Evolutionary conservation across 371 early-diverging fungal genomes (phyloP).

Genomic region (Rhizomucor pusillus): DNA sequence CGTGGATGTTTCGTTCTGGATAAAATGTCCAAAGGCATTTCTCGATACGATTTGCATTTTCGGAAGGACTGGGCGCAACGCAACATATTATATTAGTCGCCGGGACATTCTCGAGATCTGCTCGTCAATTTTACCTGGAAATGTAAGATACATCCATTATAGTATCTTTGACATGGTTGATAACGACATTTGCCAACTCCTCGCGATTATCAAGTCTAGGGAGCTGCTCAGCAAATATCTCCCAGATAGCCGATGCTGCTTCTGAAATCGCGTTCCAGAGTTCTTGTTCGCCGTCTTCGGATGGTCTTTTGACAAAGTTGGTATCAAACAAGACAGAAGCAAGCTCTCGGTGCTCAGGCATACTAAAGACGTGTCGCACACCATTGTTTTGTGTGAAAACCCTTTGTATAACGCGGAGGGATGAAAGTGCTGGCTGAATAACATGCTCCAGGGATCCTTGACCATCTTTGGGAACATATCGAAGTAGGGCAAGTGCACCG

Average conservation of each 20-base stretch:
- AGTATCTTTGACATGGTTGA: slow-evolving; percentile 36
- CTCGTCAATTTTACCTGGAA: slow-evolving; percentile 35
- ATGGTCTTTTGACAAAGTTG: slow-evolving; percentile 19
- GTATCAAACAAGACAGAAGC: slow-evolving; percentile 26
- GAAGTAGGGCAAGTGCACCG: no score
- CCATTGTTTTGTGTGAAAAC: no score
- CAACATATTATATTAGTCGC: slow-evolving; percentile 9
- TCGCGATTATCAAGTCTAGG: neutral
- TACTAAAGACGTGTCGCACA: no score
- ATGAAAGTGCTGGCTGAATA: no score
- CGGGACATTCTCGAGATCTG: neutral
- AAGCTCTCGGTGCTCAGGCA: neutral
- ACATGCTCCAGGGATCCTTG: no score
- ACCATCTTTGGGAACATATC: no score
- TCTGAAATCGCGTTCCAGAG: slow-evolving; percentile 3
- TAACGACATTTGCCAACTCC: neutral
- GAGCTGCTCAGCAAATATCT: slow-evolving; percentile 4
- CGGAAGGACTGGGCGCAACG: slow-evolving; percentile 21
- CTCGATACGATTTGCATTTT: slow-evolving; percentile 16
- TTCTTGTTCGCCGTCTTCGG: slow-evolving; percentile 3
- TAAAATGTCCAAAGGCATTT: neutral
- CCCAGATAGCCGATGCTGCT: slow-evolving; percentile 20
- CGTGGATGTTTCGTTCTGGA: slow-evolving; percentile 1
- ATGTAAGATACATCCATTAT: slow-evolving; percentile 41
- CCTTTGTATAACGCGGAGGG: no score